A percentile compares a stretch with the other conserved stretches of the same genome.
These are phyloP conservation scores for Raphanus raphanistrum DNA, from an alignment of 345 rosid species.

Conservation along the genomic window DNA sequence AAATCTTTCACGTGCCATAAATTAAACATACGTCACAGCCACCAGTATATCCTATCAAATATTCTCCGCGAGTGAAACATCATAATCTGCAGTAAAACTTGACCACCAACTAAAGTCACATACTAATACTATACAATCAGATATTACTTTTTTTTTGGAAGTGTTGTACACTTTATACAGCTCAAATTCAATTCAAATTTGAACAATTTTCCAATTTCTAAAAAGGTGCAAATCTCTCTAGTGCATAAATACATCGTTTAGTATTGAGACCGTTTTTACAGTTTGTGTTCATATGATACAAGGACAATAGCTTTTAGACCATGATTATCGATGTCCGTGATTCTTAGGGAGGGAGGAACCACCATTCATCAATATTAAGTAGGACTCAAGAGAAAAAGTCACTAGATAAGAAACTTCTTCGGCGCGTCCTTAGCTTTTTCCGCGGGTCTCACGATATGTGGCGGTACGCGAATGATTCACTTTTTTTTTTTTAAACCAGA, in stretches of 20 bases:
- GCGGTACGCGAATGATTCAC: too few relatives aligned
- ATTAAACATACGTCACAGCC: conserved; percentile 13
- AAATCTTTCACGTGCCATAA: conserved; percentile 38
- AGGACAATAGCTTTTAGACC: too few relatives aligned
- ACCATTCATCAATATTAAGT: too few relatives aligned
- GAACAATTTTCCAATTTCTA: not conserved
- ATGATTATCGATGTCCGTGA: too few relatives aligned
- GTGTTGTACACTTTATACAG: not conserved
- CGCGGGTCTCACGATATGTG: too few relatives aligned
- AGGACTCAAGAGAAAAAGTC: too few relatives aligned
- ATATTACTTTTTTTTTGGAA: too few relatives aligned
- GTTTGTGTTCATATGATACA: not conserved
- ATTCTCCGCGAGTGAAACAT: conserved; percentile 2
- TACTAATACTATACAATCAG: too few relatives aligned
- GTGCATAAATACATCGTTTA: conserved; percentile 8
- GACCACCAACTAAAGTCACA: conserved; percentile 28
- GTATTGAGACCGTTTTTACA: not conserved
- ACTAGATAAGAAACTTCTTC: too few relatives aligned
- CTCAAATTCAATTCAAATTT: conserved; percentile 26
- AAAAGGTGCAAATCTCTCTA: conserved; percentile 2
- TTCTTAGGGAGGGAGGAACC: too few relatives aligned
- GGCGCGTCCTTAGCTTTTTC: too few relatives aligned
- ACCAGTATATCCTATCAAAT: conserved; percentile 31
- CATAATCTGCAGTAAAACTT: not conserved
- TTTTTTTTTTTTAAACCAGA: too few relatives aligned